Evolutionary conservation across 441 rosid species (phyloP).

Genomic region (Populus hybrid): DNA sequence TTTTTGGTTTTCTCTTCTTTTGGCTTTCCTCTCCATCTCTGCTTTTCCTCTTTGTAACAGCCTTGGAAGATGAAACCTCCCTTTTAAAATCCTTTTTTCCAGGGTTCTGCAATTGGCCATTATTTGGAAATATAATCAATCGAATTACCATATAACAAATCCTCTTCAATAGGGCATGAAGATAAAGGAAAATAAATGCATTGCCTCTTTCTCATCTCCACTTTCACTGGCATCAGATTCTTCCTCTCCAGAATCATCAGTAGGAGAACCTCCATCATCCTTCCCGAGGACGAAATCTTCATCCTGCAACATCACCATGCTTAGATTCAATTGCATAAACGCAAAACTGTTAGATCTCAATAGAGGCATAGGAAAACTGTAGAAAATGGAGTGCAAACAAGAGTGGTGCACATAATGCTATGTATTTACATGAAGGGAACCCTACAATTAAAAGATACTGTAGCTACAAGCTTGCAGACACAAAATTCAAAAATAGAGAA

Average conservation of each 20-base stretch:
- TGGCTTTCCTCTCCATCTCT: constrained; percentile 59
- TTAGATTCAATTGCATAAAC: not conserved
- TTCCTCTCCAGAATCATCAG: constrained; percentile 95
- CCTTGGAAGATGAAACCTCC: constrained; percentile 64
- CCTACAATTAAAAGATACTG: not conserved
- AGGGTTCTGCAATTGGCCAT: constrained; percentile 55
- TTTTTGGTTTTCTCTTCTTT: constrained; percentile 79
- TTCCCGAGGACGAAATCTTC: constrained; percentile 81
- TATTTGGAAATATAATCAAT: not conserved
- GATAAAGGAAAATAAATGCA: constrained; percentile 19
- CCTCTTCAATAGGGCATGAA: not conserved
- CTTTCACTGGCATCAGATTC: constrained; percentile 77
- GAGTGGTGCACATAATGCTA: not conserved
- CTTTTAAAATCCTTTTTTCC: constrained; percentile 58
- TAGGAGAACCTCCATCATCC: constrained; percentile 93
- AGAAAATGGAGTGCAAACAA: not conserved
- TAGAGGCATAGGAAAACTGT: not conserved
- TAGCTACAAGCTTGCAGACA: constrained; percentile 1
- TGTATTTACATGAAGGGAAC: not conserved
- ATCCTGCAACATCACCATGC: constrained; percentile 49
- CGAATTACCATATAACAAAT: not conserved
- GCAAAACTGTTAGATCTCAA: not conserved
- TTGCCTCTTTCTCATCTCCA: constrained; percentile 76
- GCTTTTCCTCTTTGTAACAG: constrained; percentile 62
- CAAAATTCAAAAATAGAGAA: constrained; percentile 5